Evolutionary conservation across 371 early-diverging fungal species (phyloP), one percentile per base, ranked within the genome.

Genomic region (Coemansia sp.): DNA sequence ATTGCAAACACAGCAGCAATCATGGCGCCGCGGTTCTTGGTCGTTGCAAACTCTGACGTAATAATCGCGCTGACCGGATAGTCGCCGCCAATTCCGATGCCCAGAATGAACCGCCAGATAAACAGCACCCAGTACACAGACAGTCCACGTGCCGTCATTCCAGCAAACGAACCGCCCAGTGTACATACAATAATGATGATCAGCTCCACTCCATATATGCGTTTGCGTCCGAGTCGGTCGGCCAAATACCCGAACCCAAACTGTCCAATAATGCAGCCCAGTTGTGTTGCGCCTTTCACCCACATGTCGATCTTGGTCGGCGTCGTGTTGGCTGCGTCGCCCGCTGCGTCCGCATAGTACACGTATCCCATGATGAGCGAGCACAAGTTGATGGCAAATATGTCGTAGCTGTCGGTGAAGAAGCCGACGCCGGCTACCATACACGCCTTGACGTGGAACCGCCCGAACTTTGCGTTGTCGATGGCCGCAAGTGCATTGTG

Each of bases 331-430:
- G 60, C 64, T 1, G 61, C 55, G 18, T 66, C 51, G 73, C 85
- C 85, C 37, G 62, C 60, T 3, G 84, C 72, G 33, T 80, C 65
- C 56, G 85, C 80, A 58, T 83, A 91, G 79, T 90, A 93, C 40
- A 90, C 86, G 69, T 85, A 88, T 58, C 89, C 90, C 69, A 95
- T 81, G 90, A 93, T 92, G 20, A 90, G 85, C 3, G 91, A 84
- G 59, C 89, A 89, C 72, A 93, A 79, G 73, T 89, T 89, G 79
- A 93, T 93, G 62, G 90, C 88, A 67, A 94, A 95, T 42, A 92
- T 85, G 85, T 95, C 93, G 81, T 93, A 92, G 16, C 93, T 89
- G 78, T 93, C 93, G 21, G 93, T 93, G 73, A 91, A 92, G 84
- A 93, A 93, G 66, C 95, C 94, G 57, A 89, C 84, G 52, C 95